Evolutionary conservation across 805 yeast genomes (phyloP).

Genomic region (Ogataea paraovalis): DNA sequence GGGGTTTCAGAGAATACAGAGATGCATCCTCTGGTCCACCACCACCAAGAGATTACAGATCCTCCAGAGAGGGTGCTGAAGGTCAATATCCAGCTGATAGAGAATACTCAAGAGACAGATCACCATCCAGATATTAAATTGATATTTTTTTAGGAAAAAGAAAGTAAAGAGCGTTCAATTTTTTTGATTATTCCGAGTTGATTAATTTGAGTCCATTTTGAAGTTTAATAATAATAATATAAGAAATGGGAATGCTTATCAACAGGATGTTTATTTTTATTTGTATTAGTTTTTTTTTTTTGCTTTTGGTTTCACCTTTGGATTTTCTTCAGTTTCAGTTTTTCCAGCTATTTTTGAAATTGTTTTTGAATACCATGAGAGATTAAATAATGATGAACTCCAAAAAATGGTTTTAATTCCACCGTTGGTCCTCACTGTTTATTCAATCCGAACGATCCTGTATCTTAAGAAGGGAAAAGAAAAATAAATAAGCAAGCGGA

Average conservation of each 20-base stretch:
- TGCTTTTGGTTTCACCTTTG: too few relatives aligned
- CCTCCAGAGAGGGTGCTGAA: constrained; percentile 32
- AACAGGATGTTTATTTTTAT: neutral
- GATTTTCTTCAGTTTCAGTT: too few relatives aligned
- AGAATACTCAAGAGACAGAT: constrained; percentile 64
- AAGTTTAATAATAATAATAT: too few relatives aligned
- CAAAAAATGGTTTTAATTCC: too few relatives aligned
- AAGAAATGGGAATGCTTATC: too few relatives aligned
- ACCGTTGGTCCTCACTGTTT: too few relatives aligned
- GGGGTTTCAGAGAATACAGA: constrained; percentile 26
- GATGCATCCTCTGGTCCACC: constrained; percentile 25
- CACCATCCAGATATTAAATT: constrained; percentile 65
- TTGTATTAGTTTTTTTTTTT: neutral
- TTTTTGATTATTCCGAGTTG: neutral
- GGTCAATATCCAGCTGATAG: constrained; percentile 37
- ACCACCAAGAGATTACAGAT: constrained; percentile 28
- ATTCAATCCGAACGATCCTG: too few relatives aligned
- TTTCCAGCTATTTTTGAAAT: too few relatives aligned
- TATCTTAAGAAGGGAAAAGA: too few relatives aligned
- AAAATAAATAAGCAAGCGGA: neutral
- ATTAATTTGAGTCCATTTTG: neutral
- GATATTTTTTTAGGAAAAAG: neutral
- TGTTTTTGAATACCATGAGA: too few relatives aligned
- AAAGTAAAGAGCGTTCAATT: neutral
- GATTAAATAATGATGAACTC: too few relatives aligned